Conservation (phyloP, 1,139 yeast species). For the Pichia sp. region DNA sequence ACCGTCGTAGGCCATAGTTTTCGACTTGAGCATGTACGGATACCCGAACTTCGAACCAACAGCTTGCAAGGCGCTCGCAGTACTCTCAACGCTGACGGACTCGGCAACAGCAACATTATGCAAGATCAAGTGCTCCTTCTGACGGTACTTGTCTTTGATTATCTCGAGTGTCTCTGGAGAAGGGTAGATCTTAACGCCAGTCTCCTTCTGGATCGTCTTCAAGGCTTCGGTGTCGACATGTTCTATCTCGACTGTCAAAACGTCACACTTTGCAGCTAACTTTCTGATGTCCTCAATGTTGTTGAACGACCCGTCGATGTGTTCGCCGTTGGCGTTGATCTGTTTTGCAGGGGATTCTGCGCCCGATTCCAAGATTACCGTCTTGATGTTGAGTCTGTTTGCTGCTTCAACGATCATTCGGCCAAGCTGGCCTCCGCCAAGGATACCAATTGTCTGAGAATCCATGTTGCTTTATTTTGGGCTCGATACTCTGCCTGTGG, state of each 20-base stretch:
- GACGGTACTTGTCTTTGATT: slow-evolving; percentile 87
- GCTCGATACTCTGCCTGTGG: not conserved
- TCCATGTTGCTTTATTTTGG: slow-evolving; percentile 54
- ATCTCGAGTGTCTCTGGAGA: slow-evolving; percentile 85
- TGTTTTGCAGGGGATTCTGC: slow-evolving; percentile 88
- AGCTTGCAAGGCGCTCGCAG: slow-evolving; percentile 44
- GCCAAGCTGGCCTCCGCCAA: slow-evolving; percentile 98
- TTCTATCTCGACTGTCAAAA: slow-evolving; percentile 91
- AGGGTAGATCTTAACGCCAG: slow-evolving; percentile 72
- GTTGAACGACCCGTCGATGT: slow-evolving; percentile 84
- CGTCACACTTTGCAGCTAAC: slow-evolving; percentile 76
- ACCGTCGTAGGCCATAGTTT: slow-evolving; percentile 95
- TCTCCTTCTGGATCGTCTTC: slow-evolving; percentile 49
- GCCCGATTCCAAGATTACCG: slow-evolving; percentile 73
- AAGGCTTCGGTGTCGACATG: slow-evolving; percentile 90
- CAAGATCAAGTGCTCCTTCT: slow-evolving; percentile 69
- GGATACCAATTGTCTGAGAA: slow-evolving; percentile 75
- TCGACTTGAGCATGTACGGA: slow-evolving; percentile 86
- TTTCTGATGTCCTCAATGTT: slow-evolving; percentile 69
- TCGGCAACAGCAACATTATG: slow-evolving; percentile 75
- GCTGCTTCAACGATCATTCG: slow-evolving; percentile 99
- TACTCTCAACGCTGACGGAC: slow-evolving; percentile 55
- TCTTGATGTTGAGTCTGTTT: slow-evolving; percentile 77
- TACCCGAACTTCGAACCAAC: slow-evolving; percentile 70
- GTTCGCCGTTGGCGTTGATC: slow-evolving; percentile 72